These are phyloP conservation scores for Ophiostoma triangulosporum DNA, from an alignment of 2,329 filamentous ascomycete genomes.

Conservation along the genomic window DNA sequence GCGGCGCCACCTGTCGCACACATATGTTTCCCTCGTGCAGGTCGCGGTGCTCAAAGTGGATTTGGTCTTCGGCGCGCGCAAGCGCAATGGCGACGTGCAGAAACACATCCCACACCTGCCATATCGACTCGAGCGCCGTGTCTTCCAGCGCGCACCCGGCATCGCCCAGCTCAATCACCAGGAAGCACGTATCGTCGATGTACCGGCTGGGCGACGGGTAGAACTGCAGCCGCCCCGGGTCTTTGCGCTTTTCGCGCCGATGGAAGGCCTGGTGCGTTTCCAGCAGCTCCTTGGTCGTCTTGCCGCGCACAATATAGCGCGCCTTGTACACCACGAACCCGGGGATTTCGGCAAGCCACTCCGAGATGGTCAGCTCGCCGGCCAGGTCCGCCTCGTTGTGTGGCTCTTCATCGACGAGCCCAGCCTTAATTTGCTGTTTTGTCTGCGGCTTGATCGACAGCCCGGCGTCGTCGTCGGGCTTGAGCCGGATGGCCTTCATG, in stretches of 20 bases:
- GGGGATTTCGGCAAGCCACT: constrained; percentile 49
- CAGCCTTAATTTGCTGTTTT: constrained; percentile 38
- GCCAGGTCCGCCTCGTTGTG: constrained; percentile 40
- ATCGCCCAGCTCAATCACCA: constrained; percentile 51
- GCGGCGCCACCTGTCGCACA: constrained; percentile 30
- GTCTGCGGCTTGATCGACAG: constrained; percentile 46
- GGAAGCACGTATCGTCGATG: constrained; percentile 41
- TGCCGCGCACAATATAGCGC: constrained; percentile 44
- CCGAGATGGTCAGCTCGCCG: constrained; percentile 49
- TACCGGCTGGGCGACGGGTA: constrained; percentile 50
- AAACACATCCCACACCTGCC: constrained; percentile 51
- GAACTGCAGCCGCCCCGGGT: constrained; percentile 43
- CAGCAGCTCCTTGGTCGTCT: constrained; percentile 37
- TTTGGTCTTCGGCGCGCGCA: constrained; percentile 42
- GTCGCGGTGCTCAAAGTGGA: constrained; percentile 53
- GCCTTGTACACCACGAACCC: constrained; percentile 56
- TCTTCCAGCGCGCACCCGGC: constrained; percentile 48
- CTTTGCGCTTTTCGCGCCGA: constrained; percentile 37
- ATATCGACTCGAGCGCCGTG: constrained; percentile 32
- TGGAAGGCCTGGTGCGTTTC: constrained; percentile 49
- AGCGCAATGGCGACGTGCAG: constrained; percentile 46
- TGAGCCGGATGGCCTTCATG: constrained; percentile 48
- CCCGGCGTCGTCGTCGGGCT: constrained; percentile 14
- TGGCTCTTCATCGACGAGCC: constrained; percentile 45
- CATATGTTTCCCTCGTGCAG: constrained; percentile 54